These are phyloP conservation scores for Komagataella ulmi DNA, from an alignment of 805 yeast genomes.

Conservation along the genomic window DNA sequence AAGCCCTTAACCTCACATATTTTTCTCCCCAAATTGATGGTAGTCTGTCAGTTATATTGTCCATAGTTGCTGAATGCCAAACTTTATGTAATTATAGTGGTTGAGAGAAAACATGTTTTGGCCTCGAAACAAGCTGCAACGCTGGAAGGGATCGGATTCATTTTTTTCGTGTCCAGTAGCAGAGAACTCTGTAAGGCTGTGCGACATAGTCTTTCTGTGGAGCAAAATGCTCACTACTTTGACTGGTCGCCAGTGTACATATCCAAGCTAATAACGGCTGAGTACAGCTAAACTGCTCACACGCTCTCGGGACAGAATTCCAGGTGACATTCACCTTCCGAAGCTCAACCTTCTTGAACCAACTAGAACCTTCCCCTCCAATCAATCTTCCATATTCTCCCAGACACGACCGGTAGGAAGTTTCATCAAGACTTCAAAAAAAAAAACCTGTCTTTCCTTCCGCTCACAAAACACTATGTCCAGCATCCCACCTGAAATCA, in stretches of 20 bases:
- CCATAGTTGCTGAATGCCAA: background rate
- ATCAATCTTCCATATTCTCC: background rate
- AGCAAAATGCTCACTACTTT: too few species aligned
- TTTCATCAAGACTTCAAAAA: background rate
- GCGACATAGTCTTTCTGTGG: background rate
- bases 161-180: background rate
- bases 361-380: background rate
- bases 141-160: background rate
- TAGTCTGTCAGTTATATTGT: background rate
- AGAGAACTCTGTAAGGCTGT: background rate
- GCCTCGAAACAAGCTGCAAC: background rate
- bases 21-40: background rate
- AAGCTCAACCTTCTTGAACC: background rate
- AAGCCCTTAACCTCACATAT: conserved; percentile 6
- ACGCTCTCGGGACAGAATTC: too few species aligned
- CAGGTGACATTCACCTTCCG: too few species aligned
- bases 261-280: too few species aligned
- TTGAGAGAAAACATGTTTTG: background rate
- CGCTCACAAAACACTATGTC: background rate
- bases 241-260: too few species aligned
- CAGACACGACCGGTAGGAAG: background rate
- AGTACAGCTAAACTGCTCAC: too few species aligned
- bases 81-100: background rate
- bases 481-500: background rate
- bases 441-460: background rate